Conservation (phyloP, 495 filamentous ascomycete genomes). For the Aspergillus sparsus region DNA sequence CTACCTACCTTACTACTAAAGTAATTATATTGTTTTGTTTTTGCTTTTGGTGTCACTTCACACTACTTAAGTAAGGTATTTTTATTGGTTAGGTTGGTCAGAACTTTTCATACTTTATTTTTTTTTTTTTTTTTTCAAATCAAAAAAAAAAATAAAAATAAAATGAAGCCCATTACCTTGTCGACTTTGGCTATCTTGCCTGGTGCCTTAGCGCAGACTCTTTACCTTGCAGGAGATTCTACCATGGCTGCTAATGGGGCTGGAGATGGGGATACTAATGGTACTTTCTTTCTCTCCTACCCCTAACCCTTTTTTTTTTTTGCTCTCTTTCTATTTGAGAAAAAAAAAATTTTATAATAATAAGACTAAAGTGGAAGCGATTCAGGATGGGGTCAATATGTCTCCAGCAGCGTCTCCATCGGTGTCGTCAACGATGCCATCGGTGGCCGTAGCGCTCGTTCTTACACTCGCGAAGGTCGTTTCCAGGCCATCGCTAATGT, state of each 20-base stretch:
- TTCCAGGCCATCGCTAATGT: slow-evolving; percentile 54
- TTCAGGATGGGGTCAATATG: slow-evolving; percentile 62
- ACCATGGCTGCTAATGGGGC: slow-evolving; percentile 54
- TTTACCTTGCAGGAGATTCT: slow-evolving; percentile 60
- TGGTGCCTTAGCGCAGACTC: slow-evolving; percentile 31
- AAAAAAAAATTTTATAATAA: background rate
- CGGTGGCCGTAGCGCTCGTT: slow-evolving; percentile 60
- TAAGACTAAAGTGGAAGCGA: background rate
- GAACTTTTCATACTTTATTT: too few relatives aligned
- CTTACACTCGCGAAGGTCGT: slow-evolving; percentile 60
- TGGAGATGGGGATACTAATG: slow-evolving; percentile 37
- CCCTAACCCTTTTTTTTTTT: background rate
- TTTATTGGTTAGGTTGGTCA: too few relatives aligned
- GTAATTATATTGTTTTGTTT: too few relatives aligned
- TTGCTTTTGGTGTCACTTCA: too few relatives aligned
- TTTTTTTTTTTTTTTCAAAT: too few relatives aligned
- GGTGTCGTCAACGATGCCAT: slow-evolving; percentile 60
- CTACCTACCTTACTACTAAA: too few relatives aligned
- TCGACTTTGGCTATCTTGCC: slow-evolving; percentile 28
- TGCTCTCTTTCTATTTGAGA: too few relatives aligned
- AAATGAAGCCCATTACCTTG: slow-evolving; percentile 31
- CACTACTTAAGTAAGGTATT: too few relatives aligned
- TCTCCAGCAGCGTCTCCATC: slow-evolving; percentile 45
- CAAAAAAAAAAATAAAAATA: slow-evolving; percentile 15
- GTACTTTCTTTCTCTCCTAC: slow-evolving; percentile 13